A percentile compares a stretch with the other conserved stretches of the same genome.
Conservation (phyloP, 73 alveolate genomes). For the Stentor roeselii region DNA sequence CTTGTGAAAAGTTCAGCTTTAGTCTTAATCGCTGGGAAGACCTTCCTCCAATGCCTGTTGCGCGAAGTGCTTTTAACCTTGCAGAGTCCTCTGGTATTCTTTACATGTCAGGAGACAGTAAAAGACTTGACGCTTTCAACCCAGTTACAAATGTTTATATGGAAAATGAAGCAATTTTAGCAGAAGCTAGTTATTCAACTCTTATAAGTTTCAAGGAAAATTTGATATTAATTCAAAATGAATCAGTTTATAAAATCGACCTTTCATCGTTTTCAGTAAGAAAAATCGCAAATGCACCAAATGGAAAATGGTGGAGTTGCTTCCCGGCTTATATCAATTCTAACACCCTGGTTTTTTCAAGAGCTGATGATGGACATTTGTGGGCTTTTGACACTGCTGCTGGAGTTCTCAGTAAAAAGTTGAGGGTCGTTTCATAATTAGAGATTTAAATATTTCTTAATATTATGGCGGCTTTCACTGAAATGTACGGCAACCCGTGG, state of each 20-base stretch:
- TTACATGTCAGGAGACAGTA: constrained; percentile 10
- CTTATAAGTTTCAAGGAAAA: not conserved
- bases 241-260: not conserved
- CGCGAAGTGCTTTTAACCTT: constrained; percentile 1
- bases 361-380: not conserved
- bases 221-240: not conserved
- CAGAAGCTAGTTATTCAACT: not conserved
- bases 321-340: not conserved
- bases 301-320: not conserved
- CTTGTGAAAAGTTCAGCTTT: not conserved
- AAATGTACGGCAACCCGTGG: not conserved
- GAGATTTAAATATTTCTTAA: no score
- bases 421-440: not conserved
- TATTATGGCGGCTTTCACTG: not conserved
- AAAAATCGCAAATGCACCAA: not conserved
- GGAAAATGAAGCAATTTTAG: not conserved
- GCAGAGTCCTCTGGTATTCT: not conserved
- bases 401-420: not conserved
- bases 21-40: not conserved
- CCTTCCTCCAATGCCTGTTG: not conserved
- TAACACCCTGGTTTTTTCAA: not conserved
- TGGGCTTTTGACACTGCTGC: not conserved
- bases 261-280: not conserved
- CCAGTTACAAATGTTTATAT: not conserved
- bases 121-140: not conserved